Evolutionary conservation across 441 rosid genomes (phyloP).

Genomic region (Gossypium laxum): DNA sequence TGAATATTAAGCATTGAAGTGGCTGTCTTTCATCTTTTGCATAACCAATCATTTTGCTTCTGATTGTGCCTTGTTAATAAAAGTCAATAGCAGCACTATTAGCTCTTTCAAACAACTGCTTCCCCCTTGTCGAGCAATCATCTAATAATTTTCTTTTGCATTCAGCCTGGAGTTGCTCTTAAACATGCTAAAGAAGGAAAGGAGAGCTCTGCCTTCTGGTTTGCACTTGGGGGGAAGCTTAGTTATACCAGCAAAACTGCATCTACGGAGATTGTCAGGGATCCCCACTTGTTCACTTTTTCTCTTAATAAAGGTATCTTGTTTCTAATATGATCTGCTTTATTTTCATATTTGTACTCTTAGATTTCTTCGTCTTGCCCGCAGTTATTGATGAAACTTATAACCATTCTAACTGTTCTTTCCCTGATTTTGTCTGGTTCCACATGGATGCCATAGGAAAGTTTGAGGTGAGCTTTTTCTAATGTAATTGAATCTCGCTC

Average conservation of each 20-base stretch:
- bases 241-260: conserved; percentile 64
- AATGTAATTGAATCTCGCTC: conserved; percentile 14
- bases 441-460: conserved; percentile 59
- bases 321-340: conserved; percentile 13
- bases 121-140: neutral
- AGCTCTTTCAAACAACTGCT: neutral
- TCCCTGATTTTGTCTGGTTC: conserved; percentile 34
- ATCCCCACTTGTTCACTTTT: conserved; percentile 74
- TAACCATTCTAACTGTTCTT: conserved; percentile 35
- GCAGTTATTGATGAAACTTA: conserved; percentile 18
- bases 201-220: conserved; percentile 95
- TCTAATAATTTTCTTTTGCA: conserved; percentile 8
- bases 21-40: neutral
- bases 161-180: conserved; percentile 71
- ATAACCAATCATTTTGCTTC: neutral
- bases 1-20: neutral
- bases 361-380: conserved; percentile 1
- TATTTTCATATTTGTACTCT: neutral
- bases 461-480: conserved; percentile 65
- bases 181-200: conserved; percentile 98
- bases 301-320: conserved; percentile 57
- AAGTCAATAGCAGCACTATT: neutral
- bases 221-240: conserved; percentile 92
- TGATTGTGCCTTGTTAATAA: neutral
- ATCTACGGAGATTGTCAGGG: conserved; percentile 56